A percentile compares a stretch with the other conserved stretches of the same genome.
Evolutionary conservation across 2,329 filamentous ascomycete genomes (phyloP).

Genomic region (Phyllosticta paracitricarpa): DNA sequence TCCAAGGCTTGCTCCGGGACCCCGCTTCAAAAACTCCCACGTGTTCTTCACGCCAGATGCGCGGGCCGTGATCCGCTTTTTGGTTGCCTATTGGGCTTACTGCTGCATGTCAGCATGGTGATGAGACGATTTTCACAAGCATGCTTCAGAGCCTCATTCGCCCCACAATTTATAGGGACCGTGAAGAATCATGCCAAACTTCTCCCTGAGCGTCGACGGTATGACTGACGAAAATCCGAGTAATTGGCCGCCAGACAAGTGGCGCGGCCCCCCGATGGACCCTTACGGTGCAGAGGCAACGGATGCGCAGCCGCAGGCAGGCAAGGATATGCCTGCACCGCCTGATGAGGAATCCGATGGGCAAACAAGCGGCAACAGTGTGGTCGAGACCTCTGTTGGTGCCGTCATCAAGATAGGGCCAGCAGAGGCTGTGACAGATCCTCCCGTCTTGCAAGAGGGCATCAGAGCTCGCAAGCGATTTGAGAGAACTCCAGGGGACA

Average conservation of each 20-base stretch:
- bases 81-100: not conserved
- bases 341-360: not conserved
- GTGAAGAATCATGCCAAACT: not conserved
- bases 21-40: not conserved
- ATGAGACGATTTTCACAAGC: not conserved
- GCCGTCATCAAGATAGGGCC: not conserved
- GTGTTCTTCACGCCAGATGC: not conserved
- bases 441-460: not conserved
- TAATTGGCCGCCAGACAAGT: not conserved
- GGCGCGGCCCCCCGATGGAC: not conserved
- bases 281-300: not conserved
- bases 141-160: not conserved
- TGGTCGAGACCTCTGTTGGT: not conserved
- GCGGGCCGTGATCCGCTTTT: not conserved
- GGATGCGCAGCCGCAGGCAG: not conserved
- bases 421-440: constrained; percentile 1
- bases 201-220: not conserved
- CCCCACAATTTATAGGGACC: not conserved
- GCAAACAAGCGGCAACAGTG: not conserved
- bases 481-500: not conserved
- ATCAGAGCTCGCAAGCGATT: constrained; percentile 1
- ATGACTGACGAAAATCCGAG: not conserved
- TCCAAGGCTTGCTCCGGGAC: not conserved
- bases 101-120: not conserved
- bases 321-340: not conserved